Conservation (phyloP, 345 rosid genomes). For the Clausena lansium region DNA sequence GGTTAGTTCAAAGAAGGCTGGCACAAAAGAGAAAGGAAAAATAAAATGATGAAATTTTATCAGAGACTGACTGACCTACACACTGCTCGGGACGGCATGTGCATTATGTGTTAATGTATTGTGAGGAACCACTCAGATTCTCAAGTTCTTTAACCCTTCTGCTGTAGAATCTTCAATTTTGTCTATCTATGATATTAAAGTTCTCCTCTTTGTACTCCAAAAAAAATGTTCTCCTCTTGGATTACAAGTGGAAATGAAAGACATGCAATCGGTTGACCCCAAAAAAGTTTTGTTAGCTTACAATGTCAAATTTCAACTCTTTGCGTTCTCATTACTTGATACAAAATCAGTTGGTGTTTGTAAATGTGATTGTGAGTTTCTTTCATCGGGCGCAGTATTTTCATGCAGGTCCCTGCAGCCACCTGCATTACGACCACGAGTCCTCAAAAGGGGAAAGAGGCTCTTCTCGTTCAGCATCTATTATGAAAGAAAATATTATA, state of each 20-base stretch:
- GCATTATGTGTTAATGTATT: background rate
- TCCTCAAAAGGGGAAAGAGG: no score
- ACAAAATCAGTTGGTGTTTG: background rate
- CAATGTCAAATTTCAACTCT: background rate
- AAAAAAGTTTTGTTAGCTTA: background rate
- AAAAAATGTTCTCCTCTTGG: no score
- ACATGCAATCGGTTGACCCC: background rate
- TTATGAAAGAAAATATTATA: no score
- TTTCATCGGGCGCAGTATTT: no score
- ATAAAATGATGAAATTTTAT: background rate
- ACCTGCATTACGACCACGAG: no score
- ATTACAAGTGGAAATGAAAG: background rate
- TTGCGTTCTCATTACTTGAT: background rate
- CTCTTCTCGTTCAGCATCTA: no score
- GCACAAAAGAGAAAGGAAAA: slow-evolving; percentile 8
- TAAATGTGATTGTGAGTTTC: background rate
- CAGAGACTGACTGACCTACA: background rate
- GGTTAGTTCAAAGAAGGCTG: background rate
- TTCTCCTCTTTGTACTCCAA: no score
- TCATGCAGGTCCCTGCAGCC: no score
- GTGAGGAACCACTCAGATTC: background rate
- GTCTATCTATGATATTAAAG: background rate
- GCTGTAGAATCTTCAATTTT: background rate
- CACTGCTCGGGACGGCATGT: background rate
- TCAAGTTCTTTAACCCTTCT: background rate